Base-by-base conservation (phyloP, 192 early-diverging fungal species). In the Diversispora eburnea region DNA sequence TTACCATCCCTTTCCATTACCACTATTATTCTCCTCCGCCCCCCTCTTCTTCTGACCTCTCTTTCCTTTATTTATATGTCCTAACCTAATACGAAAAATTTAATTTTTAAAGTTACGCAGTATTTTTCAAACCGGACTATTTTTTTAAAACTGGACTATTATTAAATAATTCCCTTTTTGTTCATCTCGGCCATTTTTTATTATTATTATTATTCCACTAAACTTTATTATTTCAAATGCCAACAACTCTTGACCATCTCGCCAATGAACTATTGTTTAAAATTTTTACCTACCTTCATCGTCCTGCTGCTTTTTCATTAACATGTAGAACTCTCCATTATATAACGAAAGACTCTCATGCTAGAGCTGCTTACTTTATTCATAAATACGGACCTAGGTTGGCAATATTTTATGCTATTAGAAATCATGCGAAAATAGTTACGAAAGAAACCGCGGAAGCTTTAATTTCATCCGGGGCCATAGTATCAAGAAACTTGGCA, bases 341-440 rank as follows among this genome's bases (percentile, higher is more conserved):
- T 39, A 41, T 43, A 10, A 63, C 61, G 8, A 63, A 63, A 41
- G 61, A 63, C 41, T 39, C 61, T 63, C 61, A 63, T 43, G 61
- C 61, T 4, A 25, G 61, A 10, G 61, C 61, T 42, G 61, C 22
- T 43, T 63, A 63, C 41, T 63, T 63, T 17, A 20, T 63, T 15
- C 61, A 17, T 33, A 63, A 43, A 63, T 63, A 63, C 41, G 61
- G 61, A 6, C 4, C 33, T 17, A 5, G 61, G 22, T 63, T 63
- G 39, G 61, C 61, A 15, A 43, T 63, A 5, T 63, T 63, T 43
- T 63, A 63, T 43, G 22, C 61, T 3, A 63, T 63, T 7, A 1
- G 39, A 43, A 63, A 63, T 43, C 61, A 63, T 63, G 61, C 61
- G 22, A 63, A 63, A 63, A 43, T 63, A 10, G 22, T 63, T 8